phyloP scores from a whole-genome alignment of 169 alveolate genomes.

The Sarcocystis neurona region DNA sequence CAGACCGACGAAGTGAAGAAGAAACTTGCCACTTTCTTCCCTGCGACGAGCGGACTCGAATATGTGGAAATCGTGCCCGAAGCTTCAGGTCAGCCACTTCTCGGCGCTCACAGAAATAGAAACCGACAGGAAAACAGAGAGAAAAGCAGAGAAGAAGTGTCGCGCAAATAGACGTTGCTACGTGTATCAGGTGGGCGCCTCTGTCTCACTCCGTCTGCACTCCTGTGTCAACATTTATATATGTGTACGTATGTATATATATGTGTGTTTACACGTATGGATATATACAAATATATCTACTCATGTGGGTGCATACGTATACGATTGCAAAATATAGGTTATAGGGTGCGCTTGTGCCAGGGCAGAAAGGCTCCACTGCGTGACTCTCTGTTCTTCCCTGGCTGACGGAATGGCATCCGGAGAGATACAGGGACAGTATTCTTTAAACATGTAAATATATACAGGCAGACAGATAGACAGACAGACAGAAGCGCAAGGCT shows the following conservation, averaged over 20 bases:
- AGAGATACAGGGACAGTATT: no score
- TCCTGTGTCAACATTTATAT: not conserved
- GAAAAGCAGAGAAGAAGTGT: not conserved
- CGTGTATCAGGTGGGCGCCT: not conserved
- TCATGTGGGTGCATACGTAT: no score
- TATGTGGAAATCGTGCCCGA: constrained; percentile 54
- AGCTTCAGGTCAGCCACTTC: not conserved
- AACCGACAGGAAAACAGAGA: not conserved
- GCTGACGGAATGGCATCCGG: no score
- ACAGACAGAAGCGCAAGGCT: no score
- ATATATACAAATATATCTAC: no score
- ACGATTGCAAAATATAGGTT: no score
- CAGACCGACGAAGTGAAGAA: constrained; percentile 54
- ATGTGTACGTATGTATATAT: not conserved
- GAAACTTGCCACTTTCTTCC: constrained; percentile 43
- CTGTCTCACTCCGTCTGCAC: not conserved
- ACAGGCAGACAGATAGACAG: no score
- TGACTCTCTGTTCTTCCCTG: no score
- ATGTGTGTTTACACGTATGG: no score
- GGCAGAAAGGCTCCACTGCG: no score
- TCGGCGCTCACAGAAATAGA: not conserved
- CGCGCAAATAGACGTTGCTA: not conserved
- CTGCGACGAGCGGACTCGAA: constrained; percentile 57
- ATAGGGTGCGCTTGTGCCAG: no score
- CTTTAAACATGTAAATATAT: no score